Conservation (phyloP, 768 basidiomycete species). For the Suillus occidentalis region DNA sequence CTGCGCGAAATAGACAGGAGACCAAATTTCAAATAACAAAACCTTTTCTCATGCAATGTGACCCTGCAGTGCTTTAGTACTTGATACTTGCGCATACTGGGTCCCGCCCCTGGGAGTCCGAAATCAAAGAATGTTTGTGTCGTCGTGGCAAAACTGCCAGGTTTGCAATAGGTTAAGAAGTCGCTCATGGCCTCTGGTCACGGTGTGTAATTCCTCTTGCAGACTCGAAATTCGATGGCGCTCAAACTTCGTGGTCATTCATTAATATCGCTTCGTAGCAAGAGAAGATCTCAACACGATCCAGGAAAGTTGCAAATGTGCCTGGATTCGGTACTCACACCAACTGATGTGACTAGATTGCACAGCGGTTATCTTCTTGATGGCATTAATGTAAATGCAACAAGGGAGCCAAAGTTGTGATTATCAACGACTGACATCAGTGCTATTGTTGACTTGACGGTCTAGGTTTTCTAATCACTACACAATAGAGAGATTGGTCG, state of each 20-base stretch:
- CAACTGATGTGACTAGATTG: not conserved
- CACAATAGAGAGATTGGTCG: slow-evolving; percentile 55
- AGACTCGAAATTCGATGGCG: not conserved
- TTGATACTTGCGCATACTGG: not conserved
- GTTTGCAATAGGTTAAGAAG: not conserved
- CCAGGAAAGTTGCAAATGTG: not conserved
- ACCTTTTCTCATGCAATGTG: slow-evolving; percentile 15
- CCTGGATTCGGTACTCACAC: not conserved
- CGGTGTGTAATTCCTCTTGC: not conserved
- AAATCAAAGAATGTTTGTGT: not conserved
- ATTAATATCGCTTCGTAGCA: slow-evolving; percentile 4
- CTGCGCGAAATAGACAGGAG: slow-evolving; percentile 9
- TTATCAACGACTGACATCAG: not conserved
- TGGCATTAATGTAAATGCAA: too few species aligned
- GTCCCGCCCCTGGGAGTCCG: not conserved
- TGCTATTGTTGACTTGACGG: not conserved
- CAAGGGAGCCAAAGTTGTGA: not conserved
- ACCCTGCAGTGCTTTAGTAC: not conserved
- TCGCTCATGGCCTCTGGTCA: too few species aligned
- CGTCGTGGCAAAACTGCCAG: not conserved
- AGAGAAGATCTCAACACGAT: slow-evolving; percentile 1
- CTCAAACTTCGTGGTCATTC: not conserved
- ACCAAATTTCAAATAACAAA: slow-evolving; percentile 33
- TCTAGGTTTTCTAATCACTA: not conserved
- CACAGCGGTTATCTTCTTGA: not conserved